These are phyloP conservation scores for Cladobotryum protrusum DNA, from an alignment of 2,329 filamentous ascomycete species.

Conservation along the genomic window DNA sequence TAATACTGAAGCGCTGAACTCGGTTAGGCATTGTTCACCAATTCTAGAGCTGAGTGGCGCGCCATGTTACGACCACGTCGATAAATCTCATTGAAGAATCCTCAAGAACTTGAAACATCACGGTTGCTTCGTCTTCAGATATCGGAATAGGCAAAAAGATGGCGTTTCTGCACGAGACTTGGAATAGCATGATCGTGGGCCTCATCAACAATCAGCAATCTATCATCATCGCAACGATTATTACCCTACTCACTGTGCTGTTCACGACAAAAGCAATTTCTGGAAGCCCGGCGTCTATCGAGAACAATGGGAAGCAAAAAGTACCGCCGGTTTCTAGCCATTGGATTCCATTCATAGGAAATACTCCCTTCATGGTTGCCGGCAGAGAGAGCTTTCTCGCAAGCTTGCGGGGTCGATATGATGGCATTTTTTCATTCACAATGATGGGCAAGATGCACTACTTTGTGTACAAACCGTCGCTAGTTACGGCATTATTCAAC, in stretches of 20 bases:
- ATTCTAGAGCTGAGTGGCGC: too few species aligned
- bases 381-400: conserved; percentile 24
- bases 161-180: conserved; percentile 3
- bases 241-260: conserved; percentile 21
- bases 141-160: background rate
- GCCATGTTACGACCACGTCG: background rate
- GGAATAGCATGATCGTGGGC: background rate
- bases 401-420: conserved; percentile 24
- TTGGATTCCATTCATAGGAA: conserved; percentile 32
- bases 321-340: conserved; percentile 17
- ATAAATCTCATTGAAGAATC: background rate
- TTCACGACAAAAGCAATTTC: conserved; percentile 21
- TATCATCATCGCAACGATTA: conserved; percentile 17
- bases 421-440: conserved; percentile 31
- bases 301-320: conserved; percentile 3
- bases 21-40: too few species aligned
- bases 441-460: conserved; percentile 28
- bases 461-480: conserved; percentile 28
- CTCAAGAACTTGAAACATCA: background rate
- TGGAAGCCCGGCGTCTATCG: background rate
- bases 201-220: conserved; percentile 19
- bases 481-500: conserved; percentile 23
- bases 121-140: too few species aligned
- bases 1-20: too few species aligned
- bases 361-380: conserved; percentile 27